Evolutionary conservation across 2,329 filamentous ascomycete genomes (phyloP), one percentile per base, ranked within the genome.

Genomic region (Cladosporium sp.): DNA sequence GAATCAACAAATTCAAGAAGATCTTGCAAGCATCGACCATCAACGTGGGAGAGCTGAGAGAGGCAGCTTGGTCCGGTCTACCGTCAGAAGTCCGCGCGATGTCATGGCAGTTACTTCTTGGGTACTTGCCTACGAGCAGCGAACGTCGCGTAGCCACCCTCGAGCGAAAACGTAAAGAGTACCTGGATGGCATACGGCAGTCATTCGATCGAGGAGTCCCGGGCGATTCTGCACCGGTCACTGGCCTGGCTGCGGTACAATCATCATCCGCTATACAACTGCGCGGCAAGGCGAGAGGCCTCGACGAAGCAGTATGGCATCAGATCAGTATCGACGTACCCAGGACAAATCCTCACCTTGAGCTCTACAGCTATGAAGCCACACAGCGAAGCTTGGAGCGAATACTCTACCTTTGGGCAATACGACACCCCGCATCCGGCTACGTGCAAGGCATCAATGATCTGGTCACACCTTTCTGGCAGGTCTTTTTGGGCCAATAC

Each of bases 381-480:
- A 99, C 96, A 0, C 95, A 99, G 77, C 85, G 93, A 64, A 97
- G 93, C 0, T 81, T 99, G 16, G 96, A 99, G 78, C 88, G 94
- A 58, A 98, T 99, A 71, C 80, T 99, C 23, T 99, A 99, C 76
- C 87, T 99, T 1, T 99, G 95, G 95, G 95, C 95, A 1, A 96
- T 99, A 71, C 88, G 96, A 60, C 95, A 99, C 80, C 95, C 95
- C 1, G 96, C 96, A 6, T 97, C 93, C 75, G 95, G 95, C 61
- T 99, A 99, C 75, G 95, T 99, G 0, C 95, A 99, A 80, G 95
- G 95, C 40, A 99, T 99, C 80, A 99, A 99, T 78, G 95, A 99
- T 76, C 85, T 99, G 33, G 95, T 97, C 14, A 97, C 94, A 11
- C 95, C 95, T 1, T 98, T 99, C 76, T 99, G 92, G 91, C 93